phyloP scores from a whole-genome alignment of 73 alveolate genomes.

The Paramecium primaurelia region DNA sequence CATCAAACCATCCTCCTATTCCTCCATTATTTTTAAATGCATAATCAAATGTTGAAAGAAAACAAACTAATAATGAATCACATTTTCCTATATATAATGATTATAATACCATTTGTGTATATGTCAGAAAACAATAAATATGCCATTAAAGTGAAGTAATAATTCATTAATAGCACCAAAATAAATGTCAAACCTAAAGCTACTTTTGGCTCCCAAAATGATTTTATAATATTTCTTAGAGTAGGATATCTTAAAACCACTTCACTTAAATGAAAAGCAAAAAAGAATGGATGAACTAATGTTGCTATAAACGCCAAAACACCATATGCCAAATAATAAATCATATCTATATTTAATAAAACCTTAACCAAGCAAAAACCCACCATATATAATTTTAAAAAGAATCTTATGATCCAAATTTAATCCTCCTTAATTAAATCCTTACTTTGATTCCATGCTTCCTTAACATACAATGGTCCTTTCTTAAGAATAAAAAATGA shows the following conservation, averaged over 20 bases:
- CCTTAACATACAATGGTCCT: slow-evolving; percentile 63
- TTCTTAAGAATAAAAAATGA: slow-evolving; percentile 58
- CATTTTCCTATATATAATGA: slow-evolving; percentile 49
- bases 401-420: neutral
- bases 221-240: slow-evolving; percentile 72
- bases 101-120: neutral
- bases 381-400: slow-evolving; percentile 16
- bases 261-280: slow-evolving; percentile 75
- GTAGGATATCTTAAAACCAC: slow-evolving; percentile 77
- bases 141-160: slow-evolving; percentile 67
- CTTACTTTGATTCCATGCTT: slow-evolving; percentile 63
- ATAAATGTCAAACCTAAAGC: slow-evolving; percentile 73
- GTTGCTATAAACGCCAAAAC: slow-evolving; percentile 69
- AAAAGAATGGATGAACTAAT: slow-evolving; percentile 75
- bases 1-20: slow-evolving; percentile 68
- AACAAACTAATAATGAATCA: slow-evolving; percentile 66
- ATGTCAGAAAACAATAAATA: slow-evolving; percentile 61
- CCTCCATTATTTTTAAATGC: slow-evolving; percentile 84
- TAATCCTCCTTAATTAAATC: neutral
- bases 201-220: slow-evolving; percentile 76
- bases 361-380: slow-evolving; percentile 48
- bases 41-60: slow-evolving; percentile 70
- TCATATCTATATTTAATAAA: slow-evolving; percentile 59
- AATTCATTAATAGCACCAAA: slow-evolving; percentile 67
- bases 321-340: slow-evolving; percentile 73